Percentiles rank a stretch among this genome's conserved stretches.
Conservation (phyloP, 768 basidiomycete genomes). For the Lactarius vividus region DNA sequence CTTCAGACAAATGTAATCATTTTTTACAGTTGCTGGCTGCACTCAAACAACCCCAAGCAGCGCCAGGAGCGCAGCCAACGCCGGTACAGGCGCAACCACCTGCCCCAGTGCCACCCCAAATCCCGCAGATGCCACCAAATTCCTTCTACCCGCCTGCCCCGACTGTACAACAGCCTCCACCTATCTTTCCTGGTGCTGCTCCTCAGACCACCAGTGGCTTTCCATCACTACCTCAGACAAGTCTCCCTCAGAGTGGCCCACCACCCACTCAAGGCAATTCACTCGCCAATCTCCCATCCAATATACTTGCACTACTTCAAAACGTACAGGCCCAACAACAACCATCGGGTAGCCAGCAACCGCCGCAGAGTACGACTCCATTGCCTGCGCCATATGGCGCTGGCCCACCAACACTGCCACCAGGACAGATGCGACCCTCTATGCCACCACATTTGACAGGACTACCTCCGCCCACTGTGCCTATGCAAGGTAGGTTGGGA, state of each 20-base stretch:
- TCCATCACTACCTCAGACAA: constrained; percentile 22
- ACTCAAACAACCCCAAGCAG: constrained; percentile 63
- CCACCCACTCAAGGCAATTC: constrained; percentile 19
- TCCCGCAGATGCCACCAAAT: constrained; percentile 31
- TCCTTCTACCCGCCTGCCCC: constrained; percentile 48
- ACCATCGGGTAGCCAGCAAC: constrained; percentile 28
- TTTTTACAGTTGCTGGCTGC: constrained; percentile 61
- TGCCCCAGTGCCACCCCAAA: constrained; percentile 28
- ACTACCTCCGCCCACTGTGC: constrained; percentile 33
- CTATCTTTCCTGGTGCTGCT: constrained; percentile 16
- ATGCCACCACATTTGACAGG: constrained; percentile 45
- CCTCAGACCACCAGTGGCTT: constrained; percentile 25
- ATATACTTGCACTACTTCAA: constrained; percentile 27
- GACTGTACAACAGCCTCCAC: constrained; percentile 32
- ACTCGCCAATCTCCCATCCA: constrained; percentile 21
- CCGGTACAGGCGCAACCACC: constrained; percentile 31
- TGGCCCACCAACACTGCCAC: constrained; percentile 34
- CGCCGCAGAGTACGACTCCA: constrained; percentile 17
- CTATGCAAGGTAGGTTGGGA: constrained; percentile 26
- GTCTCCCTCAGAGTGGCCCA: constrained; percentile 18
- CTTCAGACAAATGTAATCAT: constrained; percentile 9
- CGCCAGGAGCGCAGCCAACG: constrained; percentile 39
- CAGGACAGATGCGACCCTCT: constrained; percentile 45
- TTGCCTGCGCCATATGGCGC: constrained; percentile 16
- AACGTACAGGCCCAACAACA: constrained; percentile 25